phyloP scores from a whole-genome alignment of 2,329 filamentous ascomycete species.

The Metarhizium rileyi region DNA sequence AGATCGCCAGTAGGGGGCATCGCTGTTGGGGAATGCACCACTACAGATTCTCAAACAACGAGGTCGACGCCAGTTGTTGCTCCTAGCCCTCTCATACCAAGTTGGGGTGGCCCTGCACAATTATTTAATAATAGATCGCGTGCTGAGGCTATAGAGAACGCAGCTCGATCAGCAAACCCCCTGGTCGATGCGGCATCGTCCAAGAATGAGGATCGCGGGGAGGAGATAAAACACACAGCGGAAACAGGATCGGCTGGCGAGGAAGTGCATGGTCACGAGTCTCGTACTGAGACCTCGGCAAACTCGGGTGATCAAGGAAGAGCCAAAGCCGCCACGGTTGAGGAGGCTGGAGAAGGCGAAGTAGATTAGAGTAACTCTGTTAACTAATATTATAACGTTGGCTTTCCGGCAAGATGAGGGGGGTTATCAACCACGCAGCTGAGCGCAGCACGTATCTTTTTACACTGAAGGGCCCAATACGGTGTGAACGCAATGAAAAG shows the following conservation, averaged over 20 bases:
- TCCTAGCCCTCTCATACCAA: conserved; percentile 38
- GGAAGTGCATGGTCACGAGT: neutral
- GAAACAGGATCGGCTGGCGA: neutral
- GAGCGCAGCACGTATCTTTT: neutral
- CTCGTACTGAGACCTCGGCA: neutral
- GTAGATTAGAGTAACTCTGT: neutral
- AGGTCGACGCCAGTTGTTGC: conserved; percentile 30
- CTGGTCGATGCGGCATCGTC: neutral
- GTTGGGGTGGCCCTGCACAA: conserved; percentile 42
- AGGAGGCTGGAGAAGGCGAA: conserved; percentile 32
- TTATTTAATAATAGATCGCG: conserved; percentile 30
- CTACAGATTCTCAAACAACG: conserved; percentile 3
- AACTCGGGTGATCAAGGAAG: conserved; percentile 27
- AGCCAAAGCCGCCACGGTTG: conserved; percentile 35
- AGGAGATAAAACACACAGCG: neutral
- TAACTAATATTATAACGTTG: neutral
- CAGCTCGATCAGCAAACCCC: conserved; percentile 6
- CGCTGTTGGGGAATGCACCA: neutral
- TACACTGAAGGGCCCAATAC: neutral
- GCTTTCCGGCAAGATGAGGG: neutral
- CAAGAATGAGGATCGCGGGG: neutral
- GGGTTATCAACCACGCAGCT: neutral
- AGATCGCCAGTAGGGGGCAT: neutral
- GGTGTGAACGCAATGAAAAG: neutral
- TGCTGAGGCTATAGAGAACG: conserved; percentile 14